Conservation (phyloP, 2,329 filamentous ascomycete genomes). For the Ophiocordyceps sinensis region DNA sequence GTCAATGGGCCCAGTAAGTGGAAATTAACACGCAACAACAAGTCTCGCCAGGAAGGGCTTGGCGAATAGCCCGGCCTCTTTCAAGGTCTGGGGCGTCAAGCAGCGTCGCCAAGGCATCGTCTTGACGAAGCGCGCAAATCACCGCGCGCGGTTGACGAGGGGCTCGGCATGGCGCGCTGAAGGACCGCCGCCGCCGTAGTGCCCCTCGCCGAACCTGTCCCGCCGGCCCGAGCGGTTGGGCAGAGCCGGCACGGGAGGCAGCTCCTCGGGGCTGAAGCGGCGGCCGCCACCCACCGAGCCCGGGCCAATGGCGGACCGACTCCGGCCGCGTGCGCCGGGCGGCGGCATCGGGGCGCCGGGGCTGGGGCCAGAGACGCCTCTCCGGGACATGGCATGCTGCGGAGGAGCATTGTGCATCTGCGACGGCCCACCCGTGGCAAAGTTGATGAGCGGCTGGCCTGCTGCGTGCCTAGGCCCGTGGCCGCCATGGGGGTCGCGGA, state of each 20-base stretch:
- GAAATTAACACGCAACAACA: no score
- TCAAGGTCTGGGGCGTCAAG: no score
- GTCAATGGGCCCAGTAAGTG: no score
- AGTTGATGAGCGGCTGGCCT: conserved; percentile 29
- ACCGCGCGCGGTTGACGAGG: conserved; percentile 15
- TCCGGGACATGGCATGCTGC: conserved; percentile 4
- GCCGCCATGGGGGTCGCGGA: conserved; percentile 38
- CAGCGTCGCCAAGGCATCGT: no score
- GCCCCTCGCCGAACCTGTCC: conserved; percentile 1
- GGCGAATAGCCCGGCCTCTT: no score
- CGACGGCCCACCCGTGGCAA: conserved; percentile 19
- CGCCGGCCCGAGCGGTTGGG: conserved; percentile 14
- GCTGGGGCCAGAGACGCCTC: conserved; percentile 2
- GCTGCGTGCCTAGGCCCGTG: conserved; percentile 25
- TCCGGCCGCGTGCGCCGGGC: conserved; percentile 6
- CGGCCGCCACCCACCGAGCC: conserved; percentile 1
- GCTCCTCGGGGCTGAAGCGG: conserved; percentile 1
- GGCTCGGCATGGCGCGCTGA: conserved; percentile 12
- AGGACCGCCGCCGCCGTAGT: background rate
- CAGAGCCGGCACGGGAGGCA: conserved; percentile 12
- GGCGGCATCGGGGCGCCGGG: background rate
- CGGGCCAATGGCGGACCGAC: conserved; percentile 11
- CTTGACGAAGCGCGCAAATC: no score
- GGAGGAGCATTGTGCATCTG: conserved; percentile 2
- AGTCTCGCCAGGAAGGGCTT: no score